Percentiles rank a stretch among this genome's conserved stretches.
Evolutionary conservation across 768 basidiomycete genomes (phyloP).

Genomic region (Termitomyces sp.): DNA sequence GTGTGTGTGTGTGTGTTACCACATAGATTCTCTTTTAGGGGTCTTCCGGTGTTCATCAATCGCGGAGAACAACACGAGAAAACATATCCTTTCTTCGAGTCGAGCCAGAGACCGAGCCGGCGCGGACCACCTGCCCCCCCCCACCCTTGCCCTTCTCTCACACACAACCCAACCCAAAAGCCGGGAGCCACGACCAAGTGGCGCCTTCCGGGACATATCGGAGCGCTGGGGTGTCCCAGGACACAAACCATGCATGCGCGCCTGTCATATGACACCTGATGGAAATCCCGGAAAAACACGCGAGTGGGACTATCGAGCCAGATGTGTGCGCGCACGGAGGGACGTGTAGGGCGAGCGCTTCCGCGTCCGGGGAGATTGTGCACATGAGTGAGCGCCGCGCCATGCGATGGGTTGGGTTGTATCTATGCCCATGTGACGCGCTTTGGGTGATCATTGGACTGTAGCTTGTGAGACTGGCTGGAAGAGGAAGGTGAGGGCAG

Average conservation of each 20-base stretch:
- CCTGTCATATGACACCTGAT: background rate
- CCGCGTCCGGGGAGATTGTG: background rate
- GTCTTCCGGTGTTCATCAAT: background rate
- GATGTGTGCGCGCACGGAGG: background rate
- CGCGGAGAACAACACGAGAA: background rate
- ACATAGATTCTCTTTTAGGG: too few relatives aligned
- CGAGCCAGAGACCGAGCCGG: background rate
- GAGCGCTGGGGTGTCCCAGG: background rate
- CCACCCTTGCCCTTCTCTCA: too few relatives aligned
- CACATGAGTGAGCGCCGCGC: background rate
- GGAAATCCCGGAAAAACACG: background rate
- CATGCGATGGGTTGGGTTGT: too few relatives aligned
- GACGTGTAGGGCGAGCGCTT: too few relatives aligned
- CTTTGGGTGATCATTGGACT: background rate
- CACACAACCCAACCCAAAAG: too few relatives aligned
- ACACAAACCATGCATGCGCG: background rate
- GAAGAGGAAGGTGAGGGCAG: background rate
- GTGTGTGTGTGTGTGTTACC: too few relatives aligned
- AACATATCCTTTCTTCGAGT: background rate
- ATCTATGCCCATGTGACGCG: background rate
- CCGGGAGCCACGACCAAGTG: background rate
- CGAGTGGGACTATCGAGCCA: background rate
- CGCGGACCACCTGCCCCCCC: background rate
- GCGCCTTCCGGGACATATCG: background rate
- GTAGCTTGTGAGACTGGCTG: background rate